A percentile compares a stretch with the other conserved stretches of the same genome.
Conservation (phyloP, 768 basidiomycete genomes). For the Tephrocybe sp. region DNA sequence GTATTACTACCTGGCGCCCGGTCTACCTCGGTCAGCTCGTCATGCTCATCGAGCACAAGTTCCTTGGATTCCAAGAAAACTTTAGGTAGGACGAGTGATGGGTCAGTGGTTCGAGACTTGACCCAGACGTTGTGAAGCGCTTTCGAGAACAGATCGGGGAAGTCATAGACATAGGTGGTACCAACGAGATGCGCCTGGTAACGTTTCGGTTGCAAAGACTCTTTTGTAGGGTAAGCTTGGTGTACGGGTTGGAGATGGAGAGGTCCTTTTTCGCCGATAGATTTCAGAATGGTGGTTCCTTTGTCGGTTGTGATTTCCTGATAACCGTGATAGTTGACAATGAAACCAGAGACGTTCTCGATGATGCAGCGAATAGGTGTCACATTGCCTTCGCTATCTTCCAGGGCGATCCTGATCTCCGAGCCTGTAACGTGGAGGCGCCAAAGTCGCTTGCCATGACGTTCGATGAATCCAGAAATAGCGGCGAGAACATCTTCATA, state of each 20-base stretch:
- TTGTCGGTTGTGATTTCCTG: constrained; percentile 97
- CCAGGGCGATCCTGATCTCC: constrained; percentile 92
- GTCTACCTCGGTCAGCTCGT: constrained; percentile 86
- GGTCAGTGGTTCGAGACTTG: constrained; percentile 59
- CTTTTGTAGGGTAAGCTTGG: constrained; percentile 93
- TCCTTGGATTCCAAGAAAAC: constrained; percentile 81
- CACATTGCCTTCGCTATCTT: constrained; percentile 92
- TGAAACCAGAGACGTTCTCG: constrained; percentile 98
- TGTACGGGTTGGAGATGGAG: constrained; percentile 95
- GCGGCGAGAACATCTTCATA: constrained; percentile 97
- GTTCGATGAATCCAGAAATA: constrained; percentile 98
- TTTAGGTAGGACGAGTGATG: constrained; percentile 72
- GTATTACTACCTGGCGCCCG: constrained; percentile 92
- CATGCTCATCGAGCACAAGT: constrained; percentile 91
- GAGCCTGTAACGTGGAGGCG: constrained; percentile 96
- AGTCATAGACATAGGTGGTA: constrained; percentile 98
- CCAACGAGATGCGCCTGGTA: constrained; percentile 98
- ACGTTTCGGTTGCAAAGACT: constrained; percentile 96
- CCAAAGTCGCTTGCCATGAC: constrained; percentile 98
- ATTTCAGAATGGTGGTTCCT: constrained; percentile 93
- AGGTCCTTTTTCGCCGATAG: constrained; percentile 96
- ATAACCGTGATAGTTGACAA: constrained; percentile 97
- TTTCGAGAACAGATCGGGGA: constrained; percentile 98
- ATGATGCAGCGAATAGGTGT: constrained; percentile 97
- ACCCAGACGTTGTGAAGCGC: constrained; percentile 93